These are phyloP conservation scores for Gossypium longicalyx DNA, from an alignment of 345 rosid species.

Conservation along the genomic window DNA sequence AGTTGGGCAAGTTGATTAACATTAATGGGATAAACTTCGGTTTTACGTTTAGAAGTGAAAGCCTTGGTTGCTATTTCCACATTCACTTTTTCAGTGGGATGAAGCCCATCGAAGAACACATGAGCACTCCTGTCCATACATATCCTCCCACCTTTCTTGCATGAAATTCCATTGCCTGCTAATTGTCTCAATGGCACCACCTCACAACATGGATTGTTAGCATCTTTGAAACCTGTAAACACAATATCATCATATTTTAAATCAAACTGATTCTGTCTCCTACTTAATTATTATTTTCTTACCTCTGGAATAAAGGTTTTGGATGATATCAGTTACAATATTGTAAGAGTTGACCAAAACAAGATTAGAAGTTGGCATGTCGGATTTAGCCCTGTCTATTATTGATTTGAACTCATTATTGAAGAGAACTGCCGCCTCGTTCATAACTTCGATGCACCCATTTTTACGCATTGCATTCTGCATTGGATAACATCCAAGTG, in stretches of 20 bases:
- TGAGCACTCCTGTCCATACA: conserved; percentile 30
- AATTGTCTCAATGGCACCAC: conserved; percentile 3
- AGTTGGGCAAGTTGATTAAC: conserved; percentile 28
- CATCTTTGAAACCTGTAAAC: conserved; percentile 31
- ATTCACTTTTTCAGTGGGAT: conserved; percentile 59
- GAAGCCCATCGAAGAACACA: conserved; percentile 54
- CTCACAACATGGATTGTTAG: conserved; percentile 35
- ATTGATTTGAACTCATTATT: conserved; percentile 26
- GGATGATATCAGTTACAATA: conserved; percentile 38
- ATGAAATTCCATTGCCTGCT: conserved; percentile 38
- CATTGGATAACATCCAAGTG: conserved; percentile 21
- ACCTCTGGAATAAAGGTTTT: conserved; percentile 35
- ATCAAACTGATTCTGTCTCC: too few species aligned
- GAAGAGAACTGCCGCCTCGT: conserved; percentile 53
- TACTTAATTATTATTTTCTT: not conserved
- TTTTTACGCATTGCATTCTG: not conserved
- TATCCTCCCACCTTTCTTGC: conserved; percentile 21
- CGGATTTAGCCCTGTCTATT: conserved; percentile 14
- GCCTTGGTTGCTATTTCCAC: conserved; percentile 38
- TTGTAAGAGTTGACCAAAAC: conserved; percentile 45
- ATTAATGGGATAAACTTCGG: conserved; percentile 49
- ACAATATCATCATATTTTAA: not conserved
- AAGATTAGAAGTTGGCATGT: conserved; percentile 32
- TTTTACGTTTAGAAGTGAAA: conserved; percentile 26
- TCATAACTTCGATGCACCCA: conserved; percentile 28